phyloP scores from a whole-genome alignment of 176 grass and related monocot genomes.

The Paspalum vaginatum region DNA sequence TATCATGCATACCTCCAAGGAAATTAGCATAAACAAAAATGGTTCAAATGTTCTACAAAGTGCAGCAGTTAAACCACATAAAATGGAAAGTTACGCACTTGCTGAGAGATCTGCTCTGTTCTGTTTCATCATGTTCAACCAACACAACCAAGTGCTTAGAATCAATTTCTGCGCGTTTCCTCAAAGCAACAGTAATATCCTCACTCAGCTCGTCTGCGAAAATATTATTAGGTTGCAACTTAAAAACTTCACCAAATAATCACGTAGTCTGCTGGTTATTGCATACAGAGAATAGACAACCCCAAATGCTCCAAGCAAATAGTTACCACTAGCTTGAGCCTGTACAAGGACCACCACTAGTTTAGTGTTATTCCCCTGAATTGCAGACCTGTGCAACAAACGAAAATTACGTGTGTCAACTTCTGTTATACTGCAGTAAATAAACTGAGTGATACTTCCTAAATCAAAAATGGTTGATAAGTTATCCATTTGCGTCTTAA shows the following conservation, averaged over 20 bases:
- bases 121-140: conserved; percentile 72
- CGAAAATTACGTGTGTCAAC: conserved; percentile 14
- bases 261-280: neutral
- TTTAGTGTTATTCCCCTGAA: conserved; percentile 76
- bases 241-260: conserved; percentile 19
- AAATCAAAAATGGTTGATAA: conserved; percentile 23
- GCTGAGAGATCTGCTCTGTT: conserved; percentile 77
- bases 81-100: conserved; percentile 53
- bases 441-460: neutral
- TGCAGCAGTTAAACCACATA: conserved; percentile 1
- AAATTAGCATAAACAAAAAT: conserved; percentile 16
- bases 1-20: conserved; percentile 23
- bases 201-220: conserved; percentile 79
- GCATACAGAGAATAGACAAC: conserved; percentile 18
- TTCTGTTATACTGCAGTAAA: neutral
- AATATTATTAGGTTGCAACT: conserved; percentile 27
- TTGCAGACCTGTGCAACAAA: conserved; percentile 64
- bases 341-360: conserved; percentile 91
- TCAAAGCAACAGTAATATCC: conserved; percentile 82
- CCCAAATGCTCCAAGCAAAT: neutral
- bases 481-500: conserved; percentile 18
- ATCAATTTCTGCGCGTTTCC: conserved; percentile 93
- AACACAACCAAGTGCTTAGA: conserved; percentile 72
- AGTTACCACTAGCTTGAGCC: conserved; percentile 63
- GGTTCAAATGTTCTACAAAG: neutral